These are phyloP conservation scores for Xylariaceae sp. DNA, from an alignment of 2,329 filamentous ascomycete genomes.

Conservation along the genomic window DNA sequence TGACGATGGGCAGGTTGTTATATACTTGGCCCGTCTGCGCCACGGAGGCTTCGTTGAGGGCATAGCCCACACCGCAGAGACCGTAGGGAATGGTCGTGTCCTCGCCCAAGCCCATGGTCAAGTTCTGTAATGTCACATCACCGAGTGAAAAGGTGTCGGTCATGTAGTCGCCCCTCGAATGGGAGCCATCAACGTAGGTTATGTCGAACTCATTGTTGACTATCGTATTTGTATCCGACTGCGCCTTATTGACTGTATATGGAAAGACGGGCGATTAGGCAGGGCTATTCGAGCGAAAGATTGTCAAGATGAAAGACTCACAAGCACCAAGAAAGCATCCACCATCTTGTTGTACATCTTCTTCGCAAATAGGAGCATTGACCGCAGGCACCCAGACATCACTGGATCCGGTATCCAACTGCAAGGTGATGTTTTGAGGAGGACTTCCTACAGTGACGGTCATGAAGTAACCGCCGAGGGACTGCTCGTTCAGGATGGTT, in stretches of 20 bases:
- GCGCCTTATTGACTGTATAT: slow-evolving; percentile 38
- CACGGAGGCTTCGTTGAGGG: slow-evolving; percentile 47
- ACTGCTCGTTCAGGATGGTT: slow-evolving; percentile 40
- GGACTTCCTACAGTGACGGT: slow-evolving; percentile 54
- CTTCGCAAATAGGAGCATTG: slow-evolving; percentile 36
- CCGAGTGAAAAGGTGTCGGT: slow-evolving; percentile 52
- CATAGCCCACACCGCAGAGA: slow-evolving; percentile 56
- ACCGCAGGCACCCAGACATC: slow-evolving; percentile 55
- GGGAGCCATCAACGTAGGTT: slow-evolving; percentile 55
- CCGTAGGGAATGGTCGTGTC: slow-evolving; percentile 52
- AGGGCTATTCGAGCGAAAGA: background rate
- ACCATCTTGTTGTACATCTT: slow-evolving; percentile 19
- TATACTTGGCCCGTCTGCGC: slow-evolving; percentile 34
- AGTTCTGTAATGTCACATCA: slow-evolving; percentile 43
- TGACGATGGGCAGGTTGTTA: slow-evolving; percentile 57
- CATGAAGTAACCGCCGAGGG: slow-evolving; percentile 50
- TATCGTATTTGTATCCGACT: slow-evolving; percentile 43
- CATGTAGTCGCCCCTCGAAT: slow-evolving; percentile 53
- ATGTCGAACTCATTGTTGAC: slow-evolving; percentile 48
- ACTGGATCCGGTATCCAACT: slow-evolving; percentile 60
- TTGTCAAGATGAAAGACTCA: slow-evolving; percentile 29
- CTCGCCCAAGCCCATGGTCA: slow-evolving; percentile 54
- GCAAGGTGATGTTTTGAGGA: slow-evolving; percentile 49
- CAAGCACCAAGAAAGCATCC: slow-evolving; percentile 43
- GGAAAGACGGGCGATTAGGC: slow-evolving; percentile 17